phyloP scores from a whole-genome alignment of 306 rosid species.

The Malus fusca region DNA sequence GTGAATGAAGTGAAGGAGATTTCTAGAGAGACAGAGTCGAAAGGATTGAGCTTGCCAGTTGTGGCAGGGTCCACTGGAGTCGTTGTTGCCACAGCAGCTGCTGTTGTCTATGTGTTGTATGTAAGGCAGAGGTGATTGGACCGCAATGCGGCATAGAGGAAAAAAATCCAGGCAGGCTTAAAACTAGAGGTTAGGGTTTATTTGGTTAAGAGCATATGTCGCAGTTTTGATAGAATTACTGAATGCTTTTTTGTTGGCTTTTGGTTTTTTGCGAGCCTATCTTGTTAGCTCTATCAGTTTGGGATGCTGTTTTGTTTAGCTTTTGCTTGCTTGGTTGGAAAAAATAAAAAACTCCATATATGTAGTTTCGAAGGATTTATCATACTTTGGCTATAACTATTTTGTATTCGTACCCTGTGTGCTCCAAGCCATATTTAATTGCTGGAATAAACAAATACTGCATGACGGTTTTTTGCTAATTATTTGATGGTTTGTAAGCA shows the following conservation, averaged over 20 bases:
- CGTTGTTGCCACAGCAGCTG: slow-evolving; percentile 38
- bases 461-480: not conserved
- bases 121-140: slow-evolving; percentile 48
- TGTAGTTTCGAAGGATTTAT: slow-evolving; percentile 18
- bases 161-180: slow-evolving; percentile 8
- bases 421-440: not conserved
- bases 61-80: slow-evolving; percentile 71
- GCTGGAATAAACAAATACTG: not conserved
- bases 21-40: slow-evolving; percentile 30
- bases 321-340: slow-evolving; percentile 7
- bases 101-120: slow-evolving; percentile 28
- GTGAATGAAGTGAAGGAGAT: slow-evolving; percentile 33
- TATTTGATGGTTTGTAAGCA: not conserved
- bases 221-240: slow-evolving; percentile 58
- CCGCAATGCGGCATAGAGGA: not conserved
- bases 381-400: slow-evolving; percentile 10
- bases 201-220: slow-evolving; percentile 24
- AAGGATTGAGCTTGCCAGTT: slow-evolving; percentile 52
- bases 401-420: not conserved
- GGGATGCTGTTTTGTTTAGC: slow-evolving; percentile 24
- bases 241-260: slow-evolving; percentile 33
- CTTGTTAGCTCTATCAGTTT: slow-evolving; percentile 33
- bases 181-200: slow-evolving; percentile 46
- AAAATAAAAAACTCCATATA: slow-evolving; percentile 20
- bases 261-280: slow-evolving; percentile 33